Conservation (phyloP, 805 yeast species). For the Kuraishia cidri region DNA sequence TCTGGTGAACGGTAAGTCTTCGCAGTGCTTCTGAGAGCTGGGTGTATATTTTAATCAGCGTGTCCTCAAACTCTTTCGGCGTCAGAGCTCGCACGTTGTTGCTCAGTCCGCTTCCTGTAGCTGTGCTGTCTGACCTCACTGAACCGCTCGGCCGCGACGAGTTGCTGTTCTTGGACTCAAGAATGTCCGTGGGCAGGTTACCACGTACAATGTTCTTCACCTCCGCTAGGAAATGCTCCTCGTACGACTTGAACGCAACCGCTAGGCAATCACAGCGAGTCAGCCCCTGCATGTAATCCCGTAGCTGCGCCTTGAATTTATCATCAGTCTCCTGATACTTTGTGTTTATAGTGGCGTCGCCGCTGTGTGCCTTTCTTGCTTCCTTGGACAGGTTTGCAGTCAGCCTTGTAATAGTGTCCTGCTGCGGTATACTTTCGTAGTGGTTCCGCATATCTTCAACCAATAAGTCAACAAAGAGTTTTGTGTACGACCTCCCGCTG, state of each 20-base stretch:
- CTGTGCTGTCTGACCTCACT: conserved; percentile 15
- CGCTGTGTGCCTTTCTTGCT: conserved; percentile 4
- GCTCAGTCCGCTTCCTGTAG: conserved; percentile 14
- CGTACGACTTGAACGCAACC: conserved; percentile 54
- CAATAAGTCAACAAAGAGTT: conserved; percentile 44
- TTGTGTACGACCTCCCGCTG: conserved; percentile 62
- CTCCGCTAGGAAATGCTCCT: conserved; percentile 60
- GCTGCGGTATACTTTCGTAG: conserved; percentile 35
- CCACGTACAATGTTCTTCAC: conserved; percentile 63
- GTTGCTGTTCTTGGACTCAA: conserved; percentile 9
- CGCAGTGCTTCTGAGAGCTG: conserved; percentile 65
- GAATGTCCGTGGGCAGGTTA: conserved; percentile 46
- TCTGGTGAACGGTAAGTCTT: conserved; percentile 71
- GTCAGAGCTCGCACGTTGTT: conserved; percentile 55
- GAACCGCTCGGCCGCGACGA: conserved; percentile 4
- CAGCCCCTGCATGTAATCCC: conserved; percentile 42
- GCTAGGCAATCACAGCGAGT: conserved; percentile 52
- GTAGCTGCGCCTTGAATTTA: conserved; percentile 31
- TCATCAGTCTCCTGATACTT: conserved; percentile 21
- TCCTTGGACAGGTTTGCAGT: conserved; percentile 9
- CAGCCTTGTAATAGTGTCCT: conserved; percentile 44
- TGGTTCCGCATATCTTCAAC: conserved; percentile 55
- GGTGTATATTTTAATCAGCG: conserved; percentile 54
- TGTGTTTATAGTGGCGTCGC: not conserved
- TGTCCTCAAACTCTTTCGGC: conserved; percentile 65